phyloP scores from a whole-genome alignment of 2,329 filamentous ascomycete species.

The Beauveria pseudobassiana region DNA sequence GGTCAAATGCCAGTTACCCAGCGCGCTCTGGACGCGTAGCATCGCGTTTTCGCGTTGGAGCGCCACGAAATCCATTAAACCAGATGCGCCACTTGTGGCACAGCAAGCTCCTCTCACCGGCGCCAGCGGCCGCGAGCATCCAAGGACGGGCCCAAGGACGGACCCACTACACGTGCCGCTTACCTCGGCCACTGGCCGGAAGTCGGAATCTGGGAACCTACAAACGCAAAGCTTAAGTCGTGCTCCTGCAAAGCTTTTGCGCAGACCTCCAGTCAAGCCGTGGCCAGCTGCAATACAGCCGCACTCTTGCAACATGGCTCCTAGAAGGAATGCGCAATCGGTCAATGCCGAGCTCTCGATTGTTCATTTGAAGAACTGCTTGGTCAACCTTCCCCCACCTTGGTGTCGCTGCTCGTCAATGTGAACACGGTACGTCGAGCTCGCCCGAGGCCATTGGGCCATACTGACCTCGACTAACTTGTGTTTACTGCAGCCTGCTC shows the following conservation, averaged over 20 bases:
- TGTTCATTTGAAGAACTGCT: conserved; percentile 83
- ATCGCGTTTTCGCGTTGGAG: conserved; percentile 25
- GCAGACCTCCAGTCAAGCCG: neutral
- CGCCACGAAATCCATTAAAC: conserved; percentile 24
- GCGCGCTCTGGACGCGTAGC: conserved; percentile 22
- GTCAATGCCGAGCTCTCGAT: conserved; percentile 77
- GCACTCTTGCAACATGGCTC: conserved; percentile 31
- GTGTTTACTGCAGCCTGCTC: conserved; percentile 57
- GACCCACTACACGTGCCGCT: conserved; percentile 27
- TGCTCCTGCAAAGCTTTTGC: neutral
- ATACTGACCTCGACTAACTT: conserved; percentile 13
- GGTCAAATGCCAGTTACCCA: conserved; percentile 18
- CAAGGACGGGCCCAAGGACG: conserved; percentile 11
- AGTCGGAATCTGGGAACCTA: conserved; percentile 7
- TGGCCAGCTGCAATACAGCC: conserved; percentile 3
- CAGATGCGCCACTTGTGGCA: conserved; percentile 14
- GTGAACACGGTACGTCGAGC: conserved; percentile 70
- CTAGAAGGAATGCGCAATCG: conserved; percentile 50
- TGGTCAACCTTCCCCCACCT: conserved; percentile 85
- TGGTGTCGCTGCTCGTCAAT: conserved; percentile 80
- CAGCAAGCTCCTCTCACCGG: neutral
- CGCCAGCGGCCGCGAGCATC: neutral
- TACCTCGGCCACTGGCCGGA: conserved; percentile 25
- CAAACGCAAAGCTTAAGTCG: neutral
- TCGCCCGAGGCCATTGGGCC: neutral